Conservation (phyloP, 495 filamentous ascomycete genomes). For the Letharia columbiana region DNA sequence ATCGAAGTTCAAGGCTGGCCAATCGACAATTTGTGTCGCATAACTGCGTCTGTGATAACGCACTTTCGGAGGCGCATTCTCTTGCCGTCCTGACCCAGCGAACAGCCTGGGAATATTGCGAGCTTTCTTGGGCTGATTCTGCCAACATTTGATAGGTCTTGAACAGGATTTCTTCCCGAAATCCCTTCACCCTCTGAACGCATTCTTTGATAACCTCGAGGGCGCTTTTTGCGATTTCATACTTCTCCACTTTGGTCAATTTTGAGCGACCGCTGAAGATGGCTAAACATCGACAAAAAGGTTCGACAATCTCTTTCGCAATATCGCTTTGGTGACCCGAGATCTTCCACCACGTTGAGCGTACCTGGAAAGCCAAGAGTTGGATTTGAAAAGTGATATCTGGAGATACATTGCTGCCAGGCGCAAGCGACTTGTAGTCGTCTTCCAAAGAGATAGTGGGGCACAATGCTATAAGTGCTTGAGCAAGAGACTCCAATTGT, state of each 20-base stretch:
- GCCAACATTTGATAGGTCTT: slow-evolving; percentile 29
- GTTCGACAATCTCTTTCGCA: slow-evolving; percentile 60
- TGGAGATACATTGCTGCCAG: slow-evolving; percentile 48
- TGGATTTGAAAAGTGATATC: slow-evolving; percentile 56
- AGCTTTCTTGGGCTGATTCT: slow-evolving; percentile 38
- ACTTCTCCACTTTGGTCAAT: slow-evolving; percentile 24
- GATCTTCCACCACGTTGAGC: slow-evolving; percentile 62
- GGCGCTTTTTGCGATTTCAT: slow-evolving; percentile 23
- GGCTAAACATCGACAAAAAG: slow-evolving; percentile 56
- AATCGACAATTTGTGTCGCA: slow-evolving; percentile 15
- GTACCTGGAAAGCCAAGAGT: slow-evolving; percentile 54
- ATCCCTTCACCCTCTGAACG: background rate
- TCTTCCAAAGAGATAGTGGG: slow-evolving; percentile 47
- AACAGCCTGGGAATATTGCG: slow-evolving; percentile 38
- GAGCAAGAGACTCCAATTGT: slow-evolving; percentile 63
- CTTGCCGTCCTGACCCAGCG: slow-evolving; percentile 38
- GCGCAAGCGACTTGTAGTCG: slow-evolving; percentile 39
- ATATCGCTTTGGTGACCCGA: slow-evolving; percentile 59
- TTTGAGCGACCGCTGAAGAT: slow-evolving; percentile 36
- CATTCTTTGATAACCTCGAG: slow-evolving; percentile 12
- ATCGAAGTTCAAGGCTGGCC: slow-evolving; percentile 14
- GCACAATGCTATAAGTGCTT: slow-evolving; percentile 47
- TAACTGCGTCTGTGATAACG: slow-evolving; percentile 12
- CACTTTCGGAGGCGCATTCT: slow-evolving; percentile 24
- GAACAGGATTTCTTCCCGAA: slow-evolving; percentile 7